Conservation (phyloP, 129 eudicot species). For the Heracleum sosnowskyi region DNA sequence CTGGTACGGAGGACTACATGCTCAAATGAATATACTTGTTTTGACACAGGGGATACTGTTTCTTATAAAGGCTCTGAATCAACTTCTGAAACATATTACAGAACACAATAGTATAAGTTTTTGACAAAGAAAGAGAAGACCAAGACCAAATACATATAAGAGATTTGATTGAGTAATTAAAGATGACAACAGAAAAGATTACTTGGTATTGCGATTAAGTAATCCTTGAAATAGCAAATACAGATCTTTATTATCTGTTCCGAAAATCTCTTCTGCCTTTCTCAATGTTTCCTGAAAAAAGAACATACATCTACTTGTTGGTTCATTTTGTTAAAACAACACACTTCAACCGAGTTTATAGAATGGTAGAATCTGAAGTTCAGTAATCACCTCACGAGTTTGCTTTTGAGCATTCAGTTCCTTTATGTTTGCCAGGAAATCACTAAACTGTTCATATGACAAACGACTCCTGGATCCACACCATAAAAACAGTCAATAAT, state of each 20-base stretch:
- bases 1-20: background rate
- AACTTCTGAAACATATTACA: slow-evolving; percentile 6
- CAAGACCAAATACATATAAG: background rate
- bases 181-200: slow-evolving; percentile 5
- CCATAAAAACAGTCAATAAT: background rate
- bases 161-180: background rate
- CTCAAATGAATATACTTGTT: background rate
- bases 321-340: background rate
- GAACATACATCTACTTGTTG: background rate
- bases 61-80: background rate
- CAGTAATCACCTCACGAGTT: slow-evolving; percentile 76
- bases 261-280: slow-evolving; percentile 95
- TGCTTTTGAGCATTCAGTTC: slow-evolving; percentile 89
- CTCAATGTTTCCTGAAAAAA: slow-evolving; percentile 75
- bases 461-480: slow-evolving; percentile 75
- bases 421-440: slow-evolving; percentile 85
- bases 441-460: slow-evolving; percentile 92
- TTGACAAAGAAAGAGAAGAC: background rate
- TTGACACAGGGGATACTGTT: background rate
- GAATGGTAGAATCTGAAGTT: background rate
- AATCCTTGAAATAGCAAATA: slow-evolving; percentile 81
- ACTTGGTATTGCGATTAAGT: slow-evolving; percentile 69
- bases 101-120: background rate
- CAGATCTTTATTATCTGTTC: slow-evolving; percentile 80
- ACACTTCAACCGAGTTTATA: slow-evolving; percentile 4